Evolutionary conservation across 1,139 yeast species (phyloP).

Genomic region (Kodamaea suecica): DNA sequence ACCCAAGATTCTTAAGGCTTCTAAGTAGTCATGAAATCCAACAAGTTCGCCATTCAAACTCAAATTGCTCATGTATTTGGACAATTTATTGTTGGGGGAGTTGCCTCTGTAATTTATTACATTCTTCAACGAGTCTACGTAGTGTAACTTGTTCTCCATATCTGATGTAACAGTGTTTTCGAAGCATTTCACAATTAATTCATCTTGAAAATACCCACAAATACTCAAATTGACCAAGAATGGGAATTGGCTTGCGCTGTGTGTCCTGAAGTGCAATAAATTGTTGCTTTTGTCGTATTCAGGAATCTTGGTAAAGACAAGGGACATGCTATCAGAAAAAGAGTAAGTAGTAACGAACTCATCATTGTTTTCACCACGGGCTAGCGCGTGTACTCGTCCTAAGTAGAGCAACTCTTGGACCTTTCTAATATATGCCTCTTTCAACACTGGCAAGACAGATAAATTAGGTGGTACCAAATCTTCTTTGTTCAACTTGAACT

Average conservation of each 20-base stretch:
- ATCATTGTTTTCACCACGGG: conserved; percentile 15
- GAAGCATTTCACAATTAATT: conserved; percentile 58
- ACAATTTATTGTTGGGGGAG: conserved; percentile 20
- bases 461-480: conserved; percentile 60
- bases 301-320: conserved; percentile 33
- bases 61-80: conserved; percentile 52
- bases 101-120: conserved; percentile 17
- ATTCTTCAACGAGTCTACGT: conserved; percentile 59
- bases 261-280: conserved; percentile 21
- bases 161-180: conserved; percentile 55
- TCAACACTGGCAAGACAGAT: conserved; percentile 22
- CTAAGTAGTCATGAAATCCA: conserved; percentile 58
- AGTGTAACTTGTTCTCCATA: conserved; percentile 50
- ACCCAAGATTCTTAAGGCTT: conserved; percentile 55
- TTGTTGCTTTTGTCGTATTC: conserved; percentile 43
- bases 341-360: conserved; percentile 39
- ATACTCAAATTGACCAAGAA: conserved; percentile 56
- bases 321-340: conserved; percentile 36
- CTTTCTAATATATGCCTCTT: conserved; percentile 51
- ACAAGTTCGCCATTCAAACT: conserved; percentile 52
- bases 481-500: conserved; percentile 40
- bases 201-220: conserved; percentile 58
- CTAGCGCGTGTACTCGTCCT: conserved; percentile 29
- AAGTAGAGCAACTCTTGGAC: conserved; percentile 46
- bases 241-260: conserved; percentile 24